phyloP scores from a whole-genome alignment of 352 stramenopile species.

The Globisporangium solare region DNA sequence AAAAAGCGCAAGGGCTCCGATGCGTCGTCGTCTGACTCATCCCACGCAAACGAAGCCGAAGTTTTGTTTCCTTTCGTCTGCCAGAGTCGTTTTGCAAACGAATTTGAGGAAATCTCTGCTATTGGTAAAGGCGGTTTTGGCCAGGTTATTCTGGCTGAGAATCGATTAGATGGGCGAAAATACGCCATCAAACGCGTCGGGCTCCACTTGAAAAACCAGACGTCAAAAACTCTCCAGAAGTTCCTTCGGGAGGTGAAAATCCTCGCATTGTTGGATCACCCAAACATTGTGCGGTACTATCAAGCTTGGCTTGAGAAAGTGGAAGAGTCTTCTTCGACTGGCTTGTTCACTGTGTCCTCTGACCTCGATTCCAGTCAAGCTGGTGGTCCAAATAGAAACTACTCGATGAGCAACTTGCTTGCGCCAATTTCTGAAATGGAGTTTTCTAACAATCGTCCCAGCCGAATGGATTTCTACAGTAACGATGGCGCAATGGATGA shows the following conservation, averaged over 20 bases:
- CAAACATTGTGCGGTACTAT: conserved; percentile 93
- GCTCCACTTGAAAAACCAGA: conserved; percentile 81
- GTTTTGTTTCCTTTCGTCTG: conserved; percentile 84
- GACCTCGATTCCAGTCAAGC: conserved; percentile 30
- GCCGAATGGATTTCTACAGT: conserved; percentile 40
- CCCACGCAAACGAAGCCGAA: conserved; percentile 42
- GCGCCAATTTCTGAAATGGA: conserved; percentile 64
- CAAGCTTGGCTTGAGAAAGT: conserved; percentile 88
- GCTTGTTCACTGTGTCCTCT: conserved; percentile 17
- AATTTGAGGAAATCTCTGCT: conserved; percentile 80
- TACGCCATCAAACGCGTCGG: conserved; percentile 92
- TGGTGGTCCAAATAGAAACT: conserved; percentile 35
- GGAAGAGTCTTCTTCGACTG: conserved; percentile 35
- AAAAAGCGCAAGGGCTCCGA: conserved; percentile 36
- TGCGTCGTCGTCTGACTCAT: conserved; percentile 51
- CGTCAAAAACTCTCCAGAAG: conserved; percentile 89
- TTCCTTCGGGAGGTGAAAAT: conserved; percentile 93
- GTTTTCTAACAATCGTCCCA: conserved; percentile 50
- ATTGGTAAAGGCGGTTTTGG: conserved; percentile 93
- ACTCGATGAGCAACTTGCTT: conserved; percentile 71
- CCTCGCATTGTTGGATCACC: conserved; percentile 88
- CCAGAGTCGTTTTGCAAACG: conserved; percentile 78
- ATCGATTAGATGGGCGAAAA: conserved; percentile 90
- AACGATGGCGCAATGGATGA: conserved; percentile 34
- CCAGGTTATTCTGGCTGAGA: conserved; percentile 92